phyloP scores from a whole-genome alignment of 306 rosid species.

The Cicer judaicum region DNA sequence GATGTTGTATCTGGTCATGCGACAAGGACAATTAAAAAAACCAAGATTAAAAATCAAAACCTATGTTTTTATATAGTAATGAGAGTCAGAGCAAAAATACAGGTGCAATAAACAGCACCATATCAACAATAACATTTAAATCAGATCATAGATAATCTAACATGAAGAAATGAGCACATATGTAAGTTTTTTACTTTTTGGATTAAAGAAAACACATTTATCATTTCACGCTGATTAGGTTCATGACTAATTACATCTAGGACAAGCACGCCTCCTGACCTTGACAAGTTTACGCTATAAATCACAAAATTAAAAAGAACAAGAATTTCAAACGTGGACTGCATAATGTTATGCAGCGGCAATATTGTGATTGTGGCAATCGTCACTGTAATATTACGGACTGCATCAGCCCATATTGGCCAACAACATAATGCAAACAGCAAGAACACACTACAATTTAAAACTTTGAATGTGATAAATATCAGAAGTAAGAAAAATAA shows the following conservation, averaged over 20 bases:
- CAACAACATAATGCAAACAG: background rate
- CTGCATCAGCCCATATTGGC: background rate
- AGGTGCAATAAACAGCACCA: constrained; percentile 4
- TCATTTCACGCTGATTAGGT: constrained; percentile 10
- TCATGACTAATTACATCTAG: constrained; percentile 27
- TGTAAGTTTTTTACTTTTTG: background rate
- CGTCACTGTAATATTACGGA: background rate
- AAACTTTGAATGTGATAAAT: constrained; percentile 15
- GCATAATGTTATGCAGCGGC: background rate
- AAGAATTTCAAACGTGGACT: constrained; percentile 23
- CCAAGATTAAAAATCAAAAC: constrained; percentile 36
- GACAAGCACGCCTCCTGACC: constrained; percentile 13
- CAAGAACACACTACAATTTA: constrained; percentile 1
- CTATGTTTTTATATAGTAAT: constrained; percentile 10
- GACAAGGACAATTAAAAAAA: constrained; percentile 32
- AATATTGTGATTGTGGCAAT: constrained; percentile 21
- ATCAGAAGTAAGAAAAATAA: constrained; percentile 25
- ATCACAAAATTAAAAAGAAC: constrained; percentile 8
- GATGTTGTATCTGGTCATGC: constrained; percentile 63
- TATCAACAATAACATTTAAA: constrained; percentile 19
- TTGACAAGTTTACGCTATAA: background rate
- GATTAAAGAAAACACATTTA: constrained; percentile 10
- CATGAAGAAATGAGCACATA: background rate
- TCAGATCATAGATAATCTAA: constrained; percentile 7
- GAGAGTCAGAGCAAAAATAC: constrained; percentile 27